Base-by-base conservation (phyloP, 768 basidiomycete species). In the Suillus variegatus region DNA sequence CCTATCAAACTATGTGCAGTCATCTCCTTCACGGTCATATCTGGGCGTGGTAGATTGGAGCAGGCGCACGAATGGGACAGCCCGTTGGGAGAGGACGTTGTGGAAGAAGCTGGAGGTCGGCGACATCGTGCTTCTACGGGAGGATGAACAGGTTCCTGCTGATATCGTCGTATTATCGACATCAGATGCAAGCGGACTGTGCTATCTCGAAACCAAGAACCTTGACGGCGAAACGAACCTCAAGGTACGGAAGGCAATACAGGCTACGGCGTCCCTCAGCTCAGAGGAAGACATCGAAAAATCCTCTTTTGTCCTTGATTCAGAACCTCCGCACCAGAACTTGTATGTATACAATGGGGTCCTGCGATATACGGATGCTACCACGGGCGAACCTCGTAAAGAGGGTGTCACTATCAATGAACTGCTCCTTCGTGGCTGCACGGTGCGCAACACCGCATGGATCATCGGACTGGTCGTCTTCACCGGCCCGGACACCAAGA, bases 21-120 rank as follows among this genome's bases (percentile, higher is more conserved):
- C 86, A 49, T 70, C 87, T 36, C 82, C 80, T 63, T 86, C 87
- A 18, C 84, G 82, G 4, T 79, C 85, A 14, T 85, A 83, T 28
- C 68, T 84, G 8, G 92, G 94, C 14, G 94, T 95, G 38, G 80
- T 97, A n/a, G 91, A 97, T 74, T 95, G 89, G 86, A 82, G 79
- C 56, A 87, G 87, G 57, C 87, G 85, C 44, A 78, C 85, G 3
- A 81, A 81, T 4, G 94, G 94, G 0, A 85, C 88, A 4, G 89
- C 94, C 2, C 82, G 84, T 35, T 99, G 97, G 97, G 95, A 98
- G 73, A 82, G 97, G 63, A 99, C 97, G 16, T 80, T 99, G 2
- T 99, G 97, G 97, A 98, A 99, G 83, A 98, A 99, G 82, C 83
- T 99, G 52, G 95, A 97, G 74, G 95, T 98, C 13, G 97, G 97